These are phyloP conservation scores for Dendrostoma leiphaemia DNA, from an alignment of 2,329 filamentous ascomycete genomes.

Conservation along the genomic window DNA sequence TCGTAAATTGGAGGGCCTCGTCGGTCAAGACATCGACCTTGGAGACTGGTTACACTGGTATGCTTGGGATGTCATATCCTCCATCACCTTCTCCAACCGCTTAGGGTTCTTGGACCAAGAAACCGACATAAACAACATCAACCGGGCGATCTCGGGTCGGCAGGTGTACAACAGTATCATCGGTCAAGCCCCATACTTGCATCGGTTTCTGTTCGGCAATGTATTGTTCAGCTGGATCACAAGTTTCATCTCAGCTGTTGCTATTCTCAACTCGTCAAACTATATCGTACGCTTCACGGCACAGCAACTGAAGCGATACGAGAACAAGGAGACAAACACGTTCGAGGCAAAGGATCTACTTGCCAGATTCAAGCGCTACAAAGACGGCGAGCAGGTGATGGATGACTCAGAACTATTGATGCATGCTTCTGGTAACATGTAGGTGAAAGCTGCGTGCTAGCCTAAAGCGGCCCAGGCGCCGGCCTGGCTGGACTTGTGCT, in stretches of 20 bases:
- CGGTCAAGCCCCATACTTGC: conserved; percentile 3
- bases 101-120: conserved; percentile 17
- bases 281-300: conserved; percentile 2
- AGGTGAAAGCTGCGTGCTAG: not conserved
- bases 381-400: conserved; percentile 8
- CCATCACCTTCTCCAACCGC: conserved; percentile 17
- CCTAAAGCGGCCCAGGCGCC: not conserved
- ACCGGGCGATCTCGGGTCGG: not conserved
- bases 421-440: not conserved
- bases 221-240: not conserved
- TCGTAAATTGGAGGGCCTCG: not conserved
- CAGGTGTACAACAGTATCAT: not conserved
- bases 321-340: not conserved
- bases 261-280: not conserved
- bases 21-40: not conserved
- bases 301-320: not conserved
- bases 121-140: conserved; percentile 18
- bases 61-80: conserved; percentile 8
- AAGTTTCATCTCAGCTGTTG: not conserved
- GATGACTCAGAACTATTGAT: not conserved
- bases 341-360: not conserved
- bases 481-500: not conserved
- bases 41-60: conserved; percentile 10
- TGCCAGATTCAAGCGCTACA: conserved; percentile 1
- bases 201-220: not conserved